Evolutionary conservation across 1,139 yeast genomes (phyloP).

Genomic region (Saccharomyces hybrid): DNA sequence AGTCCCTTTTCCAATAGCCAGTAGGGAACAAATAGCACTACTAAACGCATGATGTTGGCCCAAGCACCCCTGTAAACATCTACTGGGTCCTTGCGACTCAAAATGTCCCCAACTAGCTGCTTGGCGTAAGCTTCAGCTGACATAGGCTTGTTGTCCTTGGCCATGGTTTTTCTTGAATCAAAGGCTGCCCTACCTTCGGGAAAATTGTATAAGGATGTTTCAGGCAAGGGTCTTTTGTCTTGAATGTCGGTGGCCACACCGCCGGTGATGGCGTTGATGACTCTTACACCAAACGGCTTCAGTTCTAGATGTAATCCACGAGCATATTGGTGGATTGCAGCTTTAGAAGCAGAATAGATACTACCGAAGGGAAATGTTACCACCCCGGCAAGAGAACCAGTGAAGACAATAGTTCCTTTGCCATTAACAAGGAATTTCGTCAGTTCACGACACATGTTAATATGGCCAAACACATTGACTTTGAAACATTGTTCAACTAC

Average conservation of each 20-base stretch:
- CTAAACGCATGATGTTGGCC: constrained; percentile 37
- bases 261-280: constrained; percentile 62
- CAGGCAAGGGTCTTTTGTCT: constrained; percentile 50
- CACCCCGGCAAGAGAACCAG: constrained; percentile 65
- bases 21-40: constrained; percentile 37
- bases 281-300: constrained; percentile 66
- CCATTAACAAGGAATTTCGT: constrained; percentile 51
- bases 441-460: constrained; percentile 55
- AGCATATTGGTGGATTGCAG: constrained; percentile 70
- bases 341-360: constrained; percentile 63
- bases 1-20: constrained; percentile 41
- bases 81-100: constrained; percentile 35
- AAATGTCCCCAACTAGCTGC: constrained; percentile 44
- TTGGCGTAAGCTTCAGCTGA: constrained; percentile 48
- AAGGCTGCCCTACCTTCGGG: constrained; percentile 46
- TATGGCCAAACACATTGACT: constrained; percentile 65
- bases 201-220: constrained; percentile 45
- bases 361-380: constrained; percentile 66
- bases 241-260: constrained; percentile 59
- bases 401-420: constrained; percentile 64
- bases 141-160: constrained; percentile 53
- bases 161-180: constrained; percentile 50
- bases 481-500: constrained; percentile 48
- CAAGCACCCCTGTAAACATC: constrained; percentile 51
- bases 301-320: constrained; percentile 55